Base-by-base conservation (phyloP, 2,329 filamentous ascomycete genomes). In the Fusarium staphyleae region DNA sequence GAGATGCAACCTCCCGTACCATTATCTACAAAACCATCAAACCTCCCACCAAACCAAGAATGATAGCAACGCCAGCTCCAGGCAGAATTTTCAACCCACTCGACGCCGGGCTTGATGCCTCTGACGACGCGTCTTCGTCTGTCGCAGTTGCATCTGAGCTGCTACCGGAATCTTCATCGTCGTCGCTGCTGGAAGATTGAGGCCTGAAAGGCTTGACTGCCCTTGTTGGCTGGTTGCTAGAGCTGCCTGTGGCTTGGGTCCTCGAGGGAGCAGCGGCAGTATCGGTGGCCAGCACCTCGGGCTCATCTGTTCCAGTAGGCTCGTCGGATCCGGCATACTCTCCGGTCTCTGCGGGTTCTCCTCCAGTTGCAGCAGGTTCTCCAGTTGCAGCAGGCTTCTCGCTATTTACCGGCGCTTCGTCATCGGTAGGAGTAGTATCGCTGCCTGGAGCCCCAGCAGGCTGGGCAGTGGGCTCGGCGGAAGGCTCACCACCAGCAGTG, bases 171-270 rank as follows among this genome's bases (percentile, higher is more conserved):
- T 57, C 46, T n/a, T 43, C 55, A 0, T 58, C 22, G 8, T 42
- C 58, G 6, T 22, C 33, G 1, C 33, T 45, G 2, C 30, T 50
- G 0, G 33, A 48, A 5, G 48, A 55, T 8, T 52, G 32, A 9
- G 61, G 29, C 8, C 28, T 44, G 50, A 64, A 64, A 2, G 62
- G 57, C 36, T 59, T 62, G 4, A 64, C 51, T 0, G 19, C 51
- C 3, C 39, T 52, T 4, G 55, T 64, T 4, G 33, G 28, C 19
- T 24, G 36, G 7, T 9, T 18, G 9, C 9, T 8, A 5, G 37
- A 37, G 10, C 16, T 45, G 0, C 37, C 22, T 4, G 55, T 43
- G 9, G 43, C 48, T 9, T 35, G 29, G 1, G 47, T 43, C 9
- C 39, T 24, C 5, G 55, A 47, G 2, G 59, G 60, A 0, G 46